Base-by-base conservation (phyloP, 2,329 filamentous ascomycete species). In the Neodidymelliopsis sp. region DNA sequence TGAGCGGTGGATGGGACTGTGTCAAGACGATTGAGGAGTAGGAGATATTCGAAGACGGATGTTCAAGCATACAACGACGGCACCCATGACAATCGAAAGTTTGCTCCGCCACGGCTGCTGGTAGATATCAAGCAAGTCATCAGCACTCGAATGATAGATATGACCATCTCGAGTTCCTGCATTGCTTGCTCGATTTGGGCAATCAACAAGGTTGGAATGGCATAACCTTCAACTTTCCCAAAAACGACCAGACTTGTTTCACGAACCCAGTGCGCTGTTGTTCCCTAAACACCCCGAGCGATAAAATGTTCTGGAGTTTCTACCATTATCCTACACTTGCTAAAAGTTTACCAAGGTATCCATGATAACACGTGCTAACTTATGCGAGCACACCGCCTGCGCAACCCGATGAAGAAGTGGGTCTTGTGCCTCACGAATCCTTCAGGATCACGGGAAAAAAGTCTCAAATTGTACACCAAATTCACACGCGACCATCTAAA, bases 1-100 rank as follows among this genome's bases (percentile, higher is more conserved):
- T 99, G 63, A 89, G 89, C 72, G 94, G 94, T 45, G 90, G 96
- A 70, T 99, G 94, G 94, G 92, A 97, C 76, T 90, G 89, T 67
- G 90, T 97, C 60, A 97, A 96, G 84, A 91, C 90, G 51, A 92
- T 99, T 71, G 93, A 96, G 74, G 91, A 96, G 77, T 96, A 70
- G 45, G 7, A 10, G 6, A 30, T 11, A 25, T 30, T 6, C 12
- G 4, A 19, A 19, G 25, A 4, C n/a, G 27, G 20, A 50, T 10
- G 15, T 38, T 19, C 12, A 19, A 31, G 23, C 4, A 40, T 33
- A 34, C 38, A 49, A 3, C 9, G 30, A 45, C 40, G 29, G 19
- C 13, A 18, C 29, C n/a, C 9, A 15, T 25, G 8, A 35, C 16
- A 25, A 22, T 27, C 12, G 13, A 25, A 11, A 24, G 28, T 22